These are phyloP conservation scores for Dianthus caryophyllus DNA, from an alignment of 148 eudicot species.

Conservation along the genomic window DNA sequence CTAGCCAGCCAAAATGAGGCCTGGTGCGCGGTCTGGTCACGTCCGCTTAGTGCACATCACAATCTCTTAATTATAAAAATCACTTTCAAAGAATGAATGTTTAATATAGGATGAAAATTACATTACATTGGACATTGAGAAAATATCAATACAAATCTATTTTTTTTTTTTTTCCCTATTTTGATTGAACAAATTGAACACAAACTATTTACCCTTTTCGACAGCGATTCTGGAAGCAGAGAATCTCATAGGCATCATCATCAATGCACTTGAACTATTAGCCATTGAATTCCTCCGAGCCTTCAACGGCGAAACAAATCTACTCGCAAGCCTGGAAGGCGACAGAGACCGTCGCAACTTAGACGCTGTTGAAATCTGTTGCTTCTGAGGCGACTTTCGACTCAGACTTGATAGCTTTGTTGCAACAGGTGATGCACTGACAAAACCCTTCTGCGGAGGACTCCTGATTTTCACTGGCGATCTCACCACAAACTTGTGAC, in stretches of 20 bases:
- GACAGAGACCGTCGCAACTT: constrained; percentile 67
- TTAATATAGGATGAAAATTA: neutral
- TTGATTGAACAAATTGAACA: neutral
- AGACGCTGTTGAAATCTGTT: constrained; percentile 26
- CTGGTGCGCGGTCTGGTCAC: too few species aligned
- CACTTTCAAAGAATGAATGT: too few species aligned
- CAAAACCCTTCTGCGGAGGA: constrained; percentile 37
- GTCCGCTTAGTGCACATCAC: too few species aligned
- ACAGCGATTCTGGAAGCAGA: constrained; percentile 30
- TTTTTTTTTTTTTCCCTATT: neutral
- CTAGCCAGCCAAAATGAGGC: too few species aligned
- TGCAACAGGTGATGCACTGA: constrained; percentile 38
- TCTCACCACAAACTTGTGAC: constrained; percentile 82
- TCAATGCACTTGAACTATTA: constrained; percentile 24
- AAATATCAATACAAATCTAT: constrained; percentile 11
- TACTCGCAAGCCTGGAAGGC: constrained; percentile 66
- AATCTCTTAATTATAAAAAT: too few species aligned
- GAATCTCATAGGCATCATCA: constrained; percentile 43
- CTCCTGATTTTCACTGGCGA: constrained; percentile 55
- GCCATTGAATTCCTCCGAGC: constrained; percentile 43
- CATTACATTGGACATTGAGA: constrained; percentile 26
- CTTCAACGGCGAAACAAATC: constrained; percentile 79
- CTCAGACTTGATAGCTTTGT: constrained; percentile 23
- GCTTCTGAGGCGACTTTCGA: constrained; percentile 30
- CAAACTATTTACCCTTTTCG: constrained; percentile 13